Percentiles rank a stretch among this genome's conserved stretches.
These are phyloP conservation scores for Nicotiana noctiflora DNA, from an alignment of 257 asterid species.

Conservation along the genomic window DNA sequence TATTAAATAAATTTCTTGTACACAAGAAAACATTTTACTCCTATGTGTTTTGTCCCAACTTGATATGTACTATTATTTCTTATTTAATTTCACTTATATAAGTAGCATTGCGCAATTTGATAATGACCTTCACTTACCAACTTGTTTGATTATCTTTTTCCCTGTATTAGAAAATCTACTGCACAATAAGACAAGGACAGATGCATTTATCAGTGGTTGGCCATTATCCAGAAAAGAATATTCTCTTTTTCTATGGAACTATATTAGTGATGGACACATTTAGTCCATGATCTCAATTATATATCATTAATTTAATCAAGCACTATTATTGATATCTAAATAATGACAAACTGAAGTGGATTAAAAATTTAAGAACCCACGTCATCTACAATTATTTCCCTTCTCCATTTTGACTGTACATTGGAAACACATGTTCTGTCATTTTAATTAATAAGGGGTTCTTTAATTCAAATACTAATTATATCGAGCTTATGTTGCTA, in stretches of 20 bases:
- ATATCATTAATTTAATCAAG: not conserved
- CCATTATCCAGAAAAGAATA: not conserved
- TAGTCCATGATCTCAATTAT: not conserved
- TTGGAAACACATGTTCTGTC: not conserved
- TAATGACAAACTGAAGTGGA: not conserved
- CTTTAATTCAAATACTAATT: too few relatives aligned
- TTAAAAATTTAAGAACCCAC: not conserved
- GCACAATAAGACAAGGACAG: not conserved
- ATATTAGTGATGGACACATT: not conserved
- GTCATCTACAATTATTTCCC: not conserved
- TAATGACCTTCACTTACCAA: conserved; percentile 13
- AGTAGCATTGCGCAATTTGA: conserved; percentile 1
- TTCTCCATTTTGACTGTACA: not conserved
- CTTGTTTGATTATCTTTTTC: not conserved
- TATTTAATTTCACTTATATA: not conserved
- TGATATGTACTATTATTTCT: conserved; percentile 1
- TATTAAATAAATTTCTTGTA: not conserved
- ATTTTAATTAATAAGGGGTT: not conserved
- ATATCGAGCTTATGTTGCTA: too few relatives aligned
- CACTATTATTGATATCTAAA: not conserved
- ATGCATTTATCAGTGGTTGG: not conserved
- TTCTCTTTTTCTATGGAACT: not conserved
- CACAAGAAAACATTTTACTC: not conserved
- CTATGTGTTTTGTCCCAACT: not conserved
- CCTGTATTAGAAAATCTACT: not conserved